Base-by-base conservation (phyloP, 768 basidiomycete species). In the Psilocybe azurescens region DNA sequence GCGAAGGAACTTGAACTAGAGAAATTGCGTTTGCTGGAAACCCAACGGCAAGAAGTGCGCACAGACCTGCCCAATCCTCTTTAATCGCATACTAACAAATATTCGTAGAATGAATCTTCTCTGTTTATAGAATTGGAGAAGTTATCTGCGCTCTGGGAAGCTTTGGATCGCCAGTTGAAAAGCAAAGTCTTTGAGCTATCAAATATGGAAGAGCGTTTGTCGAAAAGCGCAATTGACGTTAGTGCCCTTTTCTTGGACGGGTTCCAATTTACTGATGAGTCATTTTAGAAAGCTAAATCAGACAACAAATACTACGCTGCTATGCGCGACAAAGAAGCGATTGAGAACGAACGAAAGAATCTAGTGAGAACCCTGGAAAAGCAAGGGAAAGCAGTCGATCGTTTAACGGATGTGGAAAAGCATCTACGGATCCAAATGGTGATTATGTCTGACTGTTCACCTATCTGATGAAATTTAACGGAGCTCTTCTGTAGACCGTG, bases 291-390 rank as follows among this genome's bases (percentile, higher is more conserved):
- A 89, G 93, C 94, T 8, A 98, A 97, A 77, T 88, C 92, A 14
- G 96, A 98, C 62, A 97, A 95, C 79, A 98, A 96, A 74, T 99
- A 87, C 72, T 99, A 89, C 70, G 85, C 92, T 16, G 89, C 89
- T 2, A 93, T 97, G 89, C 88, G 95, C 32, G 89, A 90, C 60
- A 95, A 91, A 75, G 95, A 97, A 61, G 88, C 92, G 16, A 76
- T 89, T 2, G 93, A 95, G 33, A 79, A 79, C 1, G 93, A 95
- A 71, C 83, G 88, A 50, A 93, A 93, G 74, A 85, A 79, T 33
- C 74, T 88, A 36, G 70, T 78, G 16, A 82, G 88, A 53, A 77
- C 77, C 52, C 36, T 77, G 13, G 83, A 84, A 63, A 83, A 81
- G 68, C 81, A 83, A 62, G 73, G 71, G 20, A 80, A 80, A 62